A percentile compares a stretch with the other conserved stretches of the same genome.
Evolutionary conservation across 345 rosid species (phyloP).

Genomic region (Gossypium thurberi): DNA sequence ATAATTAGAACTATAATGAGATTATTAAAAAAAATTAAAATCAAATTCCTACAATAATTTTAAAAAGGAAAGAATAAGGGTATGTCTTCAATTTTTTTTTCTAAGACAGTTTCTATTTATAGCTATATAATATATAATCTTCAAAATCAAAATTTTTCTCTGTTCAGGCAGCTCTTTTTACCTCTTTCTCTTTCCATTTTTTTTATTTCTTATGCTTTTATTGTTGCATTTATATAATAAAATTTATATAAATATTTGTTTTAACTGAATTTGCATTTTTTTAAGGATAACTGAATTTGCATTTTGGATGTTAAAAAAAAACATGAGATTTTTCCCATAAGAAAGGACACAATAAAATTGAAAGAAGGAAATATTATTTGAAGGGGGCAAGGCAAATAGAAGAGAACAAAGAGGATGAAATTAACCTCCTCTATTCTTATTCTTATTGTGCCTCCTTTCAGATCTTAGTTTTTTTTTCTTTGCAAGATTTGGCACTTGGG

Average conservation of each 20-base stretch:
- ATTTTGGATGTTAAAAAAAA: not conserved
- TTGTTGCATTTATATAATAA: not conserved
- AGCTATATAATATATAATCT: not conserved
- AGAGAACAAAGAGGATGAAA: slow-evolving; percentile 45
- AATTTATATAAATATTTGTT: not conserved
- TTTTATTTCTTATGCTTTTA: not conserved
- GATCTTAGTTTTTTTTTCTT: slow-evolving; percentile 48
- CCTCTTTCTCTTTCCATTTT: not conserved
- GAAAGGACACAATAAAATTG: slow-evolving; percentile 18
- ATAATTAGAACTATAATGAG: too few species aligned
- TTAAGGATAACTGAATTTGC: not conserved
- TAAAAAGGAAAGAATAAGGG: not conserved
- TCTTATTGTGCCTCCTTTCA: slow-evolving; percentile 52
- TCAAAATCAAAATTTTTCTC: not conserved
- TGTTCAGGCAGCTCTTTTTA: too few species aligned
- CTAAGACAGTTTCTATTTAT: not conserved
- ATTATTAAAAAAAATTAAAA: too few species aligned
- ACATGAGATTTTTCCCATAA: not conserved
- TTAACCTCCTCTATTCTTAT: slow-evolving; percentile 52
- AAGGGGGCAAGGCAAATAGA: slow-evolving; percentile 39
- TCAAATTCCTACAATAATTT: too few species aligned
- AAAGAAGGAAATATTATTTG: slow-evolving; percentile 16
- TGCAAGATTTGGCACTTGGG: slow-evolving; percentile 72
- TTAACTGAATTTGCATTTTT: not conserved
- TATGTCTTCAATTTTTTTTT: not conserved